These are phyloP conservation scores for Didymella arachidicola DNA, from an alignment of 2,329 filamentous ascomycete species.

Conservation along the genomic window DNA sequence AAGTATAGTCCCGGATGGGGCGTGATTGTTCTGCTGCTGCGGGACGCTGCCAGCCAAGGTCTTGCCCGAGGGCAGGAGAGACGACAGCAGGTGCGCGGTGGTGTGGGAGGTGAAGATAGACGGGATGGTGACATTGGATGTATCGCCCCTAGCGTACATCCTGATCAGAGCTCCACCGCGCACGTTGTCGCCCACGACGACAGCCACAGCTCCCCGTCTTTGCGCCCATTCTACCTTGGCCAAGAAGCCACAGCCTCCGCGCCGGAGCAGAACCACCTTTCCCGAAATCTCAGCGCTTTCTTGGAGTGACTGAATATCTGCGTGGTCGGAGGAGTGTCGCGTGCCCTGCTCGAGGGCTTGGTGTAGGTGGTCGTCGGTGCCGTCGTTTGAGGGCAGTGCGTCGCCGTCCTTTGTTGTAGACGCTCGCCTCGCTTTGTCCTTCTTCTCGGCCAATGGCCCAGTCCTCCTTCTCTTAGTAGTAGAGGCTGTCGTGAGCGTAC, in stretches of 20 bases:
- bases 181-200: conserved; percentile 94
- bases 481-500: conserved; percentile 14
- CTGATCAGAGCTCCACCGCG: conserved; percentile 89
- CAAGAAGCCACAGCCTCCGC: conserved; percentile 93
- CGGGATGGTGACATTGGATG: conserved; percentile 92
- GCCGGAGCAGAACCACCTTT: conserved; percentile 88
- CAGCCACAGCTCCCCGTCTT: conserved; percentile 81
- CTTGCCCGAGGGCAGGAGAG: conserved; percentile 69
- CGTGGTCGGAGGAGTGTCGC: conserved; percentile 60
- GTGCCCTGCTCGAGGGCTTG: conserved; percentile 52
- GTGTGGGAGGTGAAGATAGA: conserved; percentile 95
- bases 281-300: conserved; percentile 91
- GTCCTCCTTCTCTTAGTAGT: conserved; percentile 17
- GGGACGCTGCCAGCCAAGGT: conserved; percentile 62
- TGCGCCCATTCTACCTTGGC: conserved; percentile 99
- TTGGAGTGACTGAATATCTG: conserved; percentile 90
- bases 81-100: conserved; percentile 90
- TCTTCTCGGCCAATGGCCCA: conserved; percentile 18
- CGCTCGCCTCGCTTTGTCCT: conserved; percentile 14
- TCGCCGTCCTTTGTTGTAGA: not conserved
- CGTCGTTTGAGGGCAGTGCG: conserved; percentile 64
- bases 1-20: conserved; percentile 2
- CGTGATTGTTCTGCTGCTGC: conserved; percentile 64
- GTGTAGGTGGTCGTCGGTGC: conserved; percentile 83
- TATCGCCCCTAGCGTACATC: conserved; percentile 98